Base-by-base conservation (phyloP, 495 filamentous ascomycete genomes). In the Xylaria bambusicola region DNA sequence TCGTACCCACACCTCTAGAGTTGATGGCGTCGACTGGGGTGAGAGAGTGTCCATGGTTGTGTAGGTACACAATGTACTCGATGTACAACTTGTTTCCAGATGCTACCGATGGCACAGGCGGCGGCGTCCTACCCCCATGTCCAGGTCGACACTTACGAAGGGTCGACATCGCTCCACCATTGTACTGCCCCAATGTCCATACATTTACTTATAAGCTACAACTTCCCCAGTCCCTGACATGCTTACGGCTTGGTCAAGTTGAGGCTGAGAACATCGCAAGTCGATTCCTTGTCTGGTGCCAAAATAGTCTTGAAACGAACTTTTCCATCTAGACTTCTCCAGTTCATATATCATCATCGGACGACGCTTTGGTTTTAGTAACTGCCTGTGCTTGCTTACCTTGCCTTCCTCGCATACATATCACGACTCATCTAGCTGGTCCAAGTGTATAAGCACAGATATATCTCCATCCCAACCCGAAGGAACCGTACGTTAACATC, bases 261-360 rank as follows among this genome's bases (percentile, higher is more conserved):
- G 65, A 70, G 68, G 65, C 68, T 70, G 68, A 68, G 63, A 68
- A 27, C 29, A 66, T 63, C 64, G 56, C 48, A 59, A 70, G 66
- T 64, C 63, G 61, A 66, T 53, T 46, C 57, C 33, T 60, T 46
- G 57, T 62, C 62, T 41, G 53, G 61, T 70, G 52, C 62, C 65
- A 63, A 52, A 70, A 50, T 61, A 58, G 52, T 40, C 57, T 55
- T 68, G 42, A 41, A 49, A 61, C 45, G 9, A 56, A 51, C 62
- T 63, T 52, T 57, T 61, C 5, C 50, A 61, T 41, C 29, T 54
- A 52, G 20, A 51, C 56, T 45, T 62, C 58, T 56, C 49, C 27
- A 52, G 44, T 55, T 38, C 40, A 51, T 57, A 52, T 60, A 56
- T 50, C 21, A 38, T 49, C 51, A 33, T 42, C 44, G n/a, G 35